These are phyloP conservation scores for Microbotryomycetes sp. DNA, from an alignment of 1,284 basidiomycete genomes.

Conservation along the genomic window DNA sequence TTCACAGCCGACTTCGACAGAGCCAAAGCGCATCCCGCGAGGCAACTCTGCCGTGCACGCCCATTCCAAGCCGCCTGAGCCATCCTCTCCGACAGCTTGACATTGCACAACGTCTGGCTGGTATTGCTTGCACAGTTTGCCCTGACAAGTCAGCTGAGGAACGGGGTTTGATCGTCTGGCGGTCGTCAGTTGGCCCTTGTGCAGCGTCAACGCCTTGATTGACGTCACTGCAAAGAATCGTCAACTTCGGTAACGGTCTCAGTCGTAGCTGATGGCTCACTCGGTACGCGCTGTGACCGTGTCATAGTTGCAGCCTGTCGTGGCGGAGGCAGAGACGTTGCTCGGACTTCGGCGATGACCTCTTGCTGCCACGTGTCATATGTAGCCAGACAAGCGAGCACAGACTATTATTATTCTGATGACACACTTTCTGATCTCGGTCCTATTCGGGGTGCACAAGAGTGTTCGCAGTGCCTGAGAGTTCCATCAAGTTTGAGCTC, in stretches of 20 bases:
- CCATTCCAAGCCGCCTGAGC: constrained; percentile 67
- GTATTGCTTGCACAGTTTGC: constrained; percentile 64
- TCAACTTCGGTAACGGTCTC: no score
- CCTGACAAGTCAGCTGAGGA: constrained; percentile 71
- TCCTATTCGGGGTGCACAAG: no score
- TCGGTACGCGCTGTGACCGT: neutral
- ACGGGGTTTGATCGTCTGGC: constrained; percentile 60
- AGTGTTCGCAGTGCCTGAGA: no score
- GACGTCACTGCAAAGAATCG: constrained; percentile 50
- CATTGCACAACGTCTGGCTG: constrained; percentile 82
- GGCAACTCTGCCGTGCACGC: constrained; percentile 89
- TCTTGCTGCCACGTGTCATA: neutral
- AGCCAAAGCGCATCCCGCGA: constrained; percentile 61
- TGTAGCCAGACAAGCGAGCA: no score
- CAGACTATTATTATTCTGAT: no score
- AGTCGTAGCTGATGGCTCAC: neutral
- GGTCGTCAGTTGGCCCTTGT: constrained; percentile 58
- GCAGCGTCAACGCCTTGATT: constrained; percentile 72
- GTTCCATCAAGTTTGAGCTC: no score
- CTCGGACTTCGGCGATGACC: neutral
- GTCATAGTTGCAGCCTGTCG: neutral
- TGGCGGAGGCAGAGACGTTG: neutral
- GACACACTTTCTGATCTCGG: no score
- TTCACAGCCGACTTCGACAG: constrained; percentile 77
- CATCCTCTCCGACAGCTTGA: constrained; percentile 64